Evolutionary conservation across 306 rosid genomes (phyloP), one percentile per base, ranked within the genome.

Genomic region (Canavalia ensiformis): DNA sequence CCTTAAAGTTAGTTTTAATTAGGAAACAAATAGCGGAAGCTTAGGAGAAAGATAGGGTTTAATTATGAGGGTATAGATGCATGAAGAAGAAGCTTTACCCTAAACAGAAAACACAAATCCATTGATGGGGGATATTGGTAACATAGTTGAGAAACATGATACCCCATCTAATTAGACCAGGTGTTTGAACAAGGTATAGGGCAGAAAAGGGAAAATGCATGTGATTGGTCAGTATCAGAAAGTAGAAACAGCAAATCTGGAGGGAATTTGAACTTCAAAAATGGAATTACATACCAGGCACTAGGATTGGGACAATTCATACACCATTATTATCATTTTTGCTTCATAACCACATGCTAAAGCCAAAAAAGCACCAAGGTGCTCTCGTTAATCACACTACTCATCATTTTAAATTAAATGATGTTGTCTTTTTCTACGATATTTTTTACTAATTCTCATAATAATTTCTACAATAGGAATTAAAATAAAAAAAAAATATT

Each of bases 181-280:
- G 65, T 73, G 75, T 80, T 41, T 68, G 42, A 65, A 31, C 2
- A 52, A 25, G 1, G 76, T 37, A 35, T 2, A 8, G n/a, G 46
- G 29, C 65, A 77, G n/a, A 46, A 68, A 83, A 69, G 34, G 33
- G 74, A 42, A 69, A 47, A 10, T 64, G 83, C 87, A 83, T 67
- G 89, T 86, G 87, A 71, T 8, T 76, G 35, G 56, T 68, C 68
- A 66, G 7, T 68, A 35, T 84, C 28, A 68, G 13, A 71, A 81
- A 76, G 31, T 18, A 18, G 25, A 18, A 18, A 18, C 25, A 18
- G 25, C 63, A 64, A 76, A 81, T 73, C n/a, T 34, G 37, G 55
- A 72, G 56, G 57, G 58, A 56, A 29, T 47, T 57, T 66, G 39
- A 67, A 73, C 77, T 46, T 79, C 54, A 28, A 78, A 78, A 73